These are phyloP conservation scores for Nakaseomyces bracarensis DNA, from an alignment of 1,139 yeast genomes.

Conservation along the genomic window DNA sequence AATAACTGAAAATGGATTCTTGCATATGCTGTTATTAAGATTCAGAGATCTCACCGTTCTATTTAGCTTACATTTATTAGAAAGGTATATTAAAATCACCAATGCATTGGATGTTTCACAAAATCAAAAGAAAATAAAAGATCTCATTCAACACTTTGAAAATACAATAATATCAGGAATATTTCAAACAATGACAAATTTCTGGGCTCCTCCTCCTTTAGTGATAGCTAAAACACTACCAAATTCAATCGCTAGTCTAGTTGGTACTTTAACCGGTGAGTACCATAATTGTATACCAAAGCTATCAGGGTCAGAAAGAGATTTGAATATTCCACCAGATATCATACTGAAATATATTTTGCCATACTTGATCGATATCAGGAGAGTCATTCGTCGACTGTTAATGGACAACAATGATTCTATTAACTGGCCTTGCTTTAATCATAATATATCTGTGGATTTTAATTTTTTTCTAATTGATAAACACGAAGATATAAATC, in stretches of 20 bases:
- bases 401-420: slow-evolving; percentile 1
- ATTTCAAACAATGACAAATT: slow-evolving; percentile 39
- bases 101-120: slow-evolving; percentile 4
- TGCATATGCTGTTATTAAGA: slow-evolving; percentile 26
- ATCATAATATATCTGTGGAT: slow-evolving; percentile 18
- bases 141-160: slow-evolving; percentile 12
- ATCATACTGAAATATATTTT: slow-evolving; percentile 44
- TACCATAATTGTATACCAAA: slow-evolving; percentile 15
- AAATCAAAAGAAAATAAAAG: slow-evolving; percentile 7
- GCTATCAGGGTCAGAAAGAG: slow-evolving; percentile 7
- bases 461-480: slow-evolving; percentile 26
- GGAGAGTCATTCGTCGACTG: slow-evolving; percentile 35
- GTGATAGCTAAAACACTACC: slow-evolving; percentile 43
- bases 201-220: slow-evolving; percentile 49
- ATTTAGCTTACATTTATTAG: slow-evolving; percentile 24
- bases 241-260: slow-evolving; percentile 23
- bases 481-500: slow-evolving; percentile 28
- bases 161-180: slow-evolving; percentile 18
- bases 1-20: slow-evolving; percentile 14
- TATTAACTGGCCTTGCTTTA: slow-evolving; percentile 21
- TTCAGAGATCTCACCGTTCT: slow-evolving; percentile 28
- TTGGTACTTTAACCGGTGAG: slow-evolving; percentile 17
- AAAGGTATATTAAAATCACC: slow-evolving; percentile 16
- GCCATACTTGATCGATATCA: slow-evolving; percentile 45
- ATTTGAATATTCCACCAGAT: slow-evolving; percentile 20